phyloP scores from a whole-genome alignment of 257 asterid species.

The Nyctanthes arbortristis region DNA sequence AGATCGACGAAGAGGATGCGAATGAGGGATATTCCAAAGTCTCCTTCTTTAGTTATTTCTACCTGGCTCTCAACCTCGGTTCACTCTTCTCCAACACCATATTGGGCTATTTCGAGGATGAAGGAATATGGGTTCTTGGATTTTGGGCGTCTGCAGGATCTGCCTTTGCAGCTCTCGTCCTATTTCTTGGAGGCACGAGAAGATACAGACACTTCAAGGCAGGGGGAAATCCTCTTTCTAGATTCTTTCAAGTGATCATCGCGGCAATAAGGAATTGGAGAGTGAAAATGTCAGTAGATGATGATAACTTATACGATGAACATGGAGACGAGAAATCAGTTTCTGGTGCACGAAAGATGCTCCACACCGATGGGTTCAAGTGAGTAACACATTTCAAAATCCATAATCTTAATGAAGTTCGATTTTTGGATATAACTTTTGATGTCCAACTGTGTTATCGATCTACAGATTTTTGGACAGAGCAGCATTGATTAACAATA shows the following conservation, averaged over 20 bases:
- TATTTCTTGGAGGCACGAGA: conserved; percentile 70
- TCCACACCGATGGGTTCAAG: conserved; percentile 86
- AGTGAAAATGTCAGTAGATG: conserved; percentile 31
- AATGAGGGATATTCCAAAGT: conserved; percentile 69
- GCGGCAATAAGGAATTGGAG: conserved; percentile 69
- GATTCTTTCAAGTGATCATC: conserved; percentile 71
- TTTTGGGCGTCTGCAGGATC: conserved; percentile 87
- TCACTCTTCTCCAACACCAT: conserved; percentile 91
- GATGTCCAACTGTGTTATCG: background rate
- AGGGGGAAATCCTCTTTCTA: conserved; percentile 77
- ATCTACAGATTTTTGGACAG: conserved; percentile 70
- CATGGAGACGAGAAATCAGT: conserved; percentile 30
- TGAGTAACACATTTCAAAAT: conserved; percentile 36
- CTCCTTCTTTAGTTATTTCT: conserved; percentile 90
- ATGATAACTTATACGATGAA: conserved; percentile 40
- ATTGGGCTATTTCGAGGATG: conserved; percentile 74
- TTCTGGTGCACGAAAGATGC: conserved; percentile 56
- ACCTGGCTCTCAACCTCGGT: conserved; percentile 82
- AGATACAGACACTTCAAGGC: conserved; percentile 79
- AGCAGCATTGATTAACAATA: conserved; percentile 70
- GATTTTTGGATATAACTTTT: no score
- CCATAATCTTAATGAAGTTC: no score
- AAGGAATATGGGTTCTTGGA: conserved; percentile 87
- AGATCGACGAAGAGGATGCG: conserved; percentile 69
- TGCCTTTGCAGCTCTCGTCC: conserved; percentile 67